Percentiles rank a stretch among this genome's conserved stretches.
Evolutionary conservation across 345 rosid genomes (phyloP).

Genomic region (Syzygium aromaticum): DNA sequence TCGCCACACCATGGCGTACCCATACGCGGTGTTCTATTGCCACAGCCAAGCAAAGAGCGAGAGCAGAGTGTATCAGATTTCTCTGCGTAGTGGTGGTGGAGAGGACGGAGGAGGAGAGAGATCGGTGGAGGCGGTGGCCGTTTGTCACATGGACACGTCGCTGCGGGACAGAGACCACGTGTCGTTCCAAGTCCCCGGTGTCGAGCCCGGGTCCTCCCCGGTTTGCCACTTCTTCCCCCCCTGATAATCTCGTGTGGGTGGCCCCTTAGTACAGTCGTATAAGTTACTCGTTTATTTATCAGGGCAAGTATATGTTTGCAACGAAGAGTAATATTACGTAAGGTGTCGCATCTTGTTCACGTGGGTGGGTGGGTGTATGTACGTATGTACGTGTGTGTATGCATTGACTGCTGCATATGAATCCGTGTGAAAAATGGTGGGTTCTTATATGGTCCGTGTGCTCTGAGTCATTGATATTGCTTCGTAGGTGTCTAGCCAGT

Average conservation of each 20-base stretch:
- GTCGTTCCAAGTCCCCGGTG: conserved; percentile 46
- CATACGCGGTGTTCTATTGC: conserved; percentile 61
- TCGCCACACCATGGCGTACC: conserved; percentile 63
- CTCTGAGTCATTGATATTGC: neutral
- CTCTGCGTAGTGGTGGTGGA: conserved; percentile 9
- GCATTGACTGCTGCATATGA: neutral
- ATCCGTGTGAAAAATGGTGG: neutral
- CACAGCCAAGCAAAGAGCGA: conserved; percentile 34
- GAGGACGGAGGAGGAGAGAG: conserved; percentile 31
- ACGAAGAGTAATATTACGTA: neutral
- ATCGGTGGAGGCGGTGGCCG: conserved; percentile 33
- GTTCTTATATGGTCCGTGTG: neutral
- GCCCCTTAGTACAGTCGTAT: neutral
- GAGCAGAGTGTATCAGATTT: conserved; percentile 28
- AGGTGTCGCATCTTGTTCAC: neutral
- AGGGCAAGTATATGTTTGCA: neutral
- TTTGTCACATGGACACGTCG: conserved; percentile 83
- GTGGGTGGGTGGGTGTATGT: neutral
- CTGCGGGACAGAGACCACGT: conserved; percentile 48
- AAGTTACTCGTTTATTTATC: neutral
- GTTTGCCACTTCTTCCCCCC: conserved; percentile 78
- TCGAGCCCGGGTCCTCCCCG: conserved; percentile 45
- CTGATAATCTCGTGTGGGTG: conserved; percentile 57
- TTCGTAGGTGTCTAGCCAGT: neutral
- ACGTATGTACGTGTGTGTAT: neutral